Conservation (phyloP, 1,284 basidiomycete genomes). For the Heliocybe sulcata region DNA sequence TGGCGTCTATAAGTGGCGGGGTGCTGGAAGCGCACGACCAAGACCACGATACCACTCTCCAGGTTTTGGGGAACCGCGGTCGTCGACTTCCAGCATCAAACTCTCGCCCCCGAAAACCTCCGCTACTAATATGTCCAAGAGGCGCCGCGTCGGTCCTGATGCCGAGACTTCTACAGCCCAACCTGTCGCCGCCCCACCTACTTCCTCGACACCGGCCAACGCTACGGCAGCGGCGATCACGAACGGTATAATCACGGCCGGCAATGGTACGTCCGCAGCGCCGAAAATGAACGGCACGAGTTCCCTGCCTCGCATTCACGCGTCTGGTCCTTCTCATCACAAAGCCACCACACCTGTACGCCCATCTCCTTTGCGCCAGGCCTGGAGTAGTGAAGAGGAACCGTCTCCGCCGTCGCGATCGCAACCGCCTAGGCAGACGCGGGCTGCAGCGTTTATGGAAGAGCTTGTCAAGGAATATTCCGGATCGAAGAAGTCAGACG, state of each 20-base stretch:
- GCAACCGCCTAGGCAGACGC: conserved; percentile 36
- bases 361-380: conserved; percentile 63
- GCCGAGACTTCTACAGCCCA: conserved; percentile 24
- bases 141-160: conserved; percentile 49
- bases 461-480: conserved; percentile 62
- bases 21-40: conserved; percentile 57
- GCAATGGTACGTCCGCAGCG: conserved; percentile 10
- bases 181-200: conserved; percentile 14
- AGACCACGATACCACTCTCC: conserved; percentile 63
- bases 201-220: conserved; percentile 4
- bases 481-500: conserved; percentile 52
- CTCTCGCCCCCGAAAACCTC: conserved; percentile 30
- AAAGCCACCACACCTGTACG: conserved; percentile 52
- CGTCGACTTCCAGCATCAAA: conserved; percentile 31
- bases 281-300: conserved; percentile 23
- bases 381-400: conserved; percentile 43
- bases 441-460: conserved; percentile 57
- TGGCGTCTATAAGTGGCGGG: conserved; percentile 60
- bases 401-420: conserved; percentile 32
- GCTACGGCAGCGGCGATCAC: conserved; percentile 4
- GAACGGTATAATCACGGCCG: conserved; percentile 9
- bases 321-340: conserved; percentile 24
- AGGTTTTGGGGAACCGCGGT: conserved; percentile 47
- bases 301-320: conserved; percentile 29
- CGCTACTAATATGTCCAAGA: conserved; percentile 42